A percentile compares a stretch with the other conserved stretches of the same genome.
phyloP scores from a whole-genome alignment of 2,329 filamentous ascomycete species.

The Harringtonia lauricola region DNA sequence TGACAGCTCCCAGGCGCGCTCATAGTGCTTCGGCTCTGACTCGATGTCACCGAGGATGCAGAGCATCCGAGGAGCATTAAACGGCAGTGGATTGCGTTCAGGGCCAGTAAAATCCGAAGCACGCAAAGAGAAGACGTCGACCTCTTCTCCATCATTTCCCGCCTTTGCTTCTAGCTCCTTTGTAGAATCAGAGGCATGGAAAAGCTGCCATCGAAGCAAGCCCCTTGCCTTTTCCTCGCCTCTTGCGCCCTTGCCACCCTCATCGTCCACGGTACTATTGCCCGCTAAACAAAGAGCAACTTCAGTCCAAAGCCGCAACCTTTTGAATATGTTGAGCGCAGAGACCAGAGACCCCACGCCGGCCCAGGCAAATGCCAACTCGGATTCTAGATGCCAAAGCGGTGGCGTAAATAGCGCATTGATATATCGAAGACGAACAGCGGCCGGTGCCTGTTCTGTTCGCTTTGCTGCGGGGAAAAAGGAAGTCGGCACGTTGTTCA shows the following conservation, averaged over 20 bases:
- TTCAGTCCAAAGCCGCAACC: slow-evolving; percentile 88
- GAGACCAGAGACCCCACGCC: slow-evolving; percentile 77
- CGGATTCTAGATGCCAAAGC: slow-evolving; percentile 87
- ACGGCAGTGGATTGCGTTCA: slow-evolving; percentile 58
- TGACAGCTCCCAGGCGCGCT: slow-evolving; percentile 81
- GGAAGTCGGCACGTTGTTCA: slow-evolving; percentile 46
- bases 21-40: slow-evolving; percentile 61
- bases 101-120: slow-evolving; percentile 45
- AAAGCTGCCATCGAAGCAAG: slow-evolving; percentile 70
- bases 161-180: slow-evolving; percentile 18
- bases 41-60: slow-evolving; percentile 92
- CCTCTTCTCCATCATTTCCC: slow-evolving; percentile 39
- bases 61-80: slow-evolving; percentile 77
- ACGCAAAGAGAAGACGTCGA: slow-evolving; percentile 46
- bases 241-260: slow-evolving; percentile 39
- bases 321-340: slow-evolving; percentile 90
- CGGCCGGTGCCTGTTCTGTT: slow-evolving; percentile 66
- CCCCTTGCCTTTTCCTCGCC: slow-evolving; percentile 71
- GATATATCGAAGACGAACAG: slow-evolving; percentile 70
- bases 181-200: slow-evolving; percentile 43
- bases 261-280: slow-evolving; percentile 45
- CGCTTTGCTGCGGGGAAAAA: slow-evolving; percentile 72
- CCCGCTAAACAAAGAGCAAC: slow-evolving; percentile 78
- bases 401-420: slow-evolving; percentile 76
- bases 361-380: slow-evolving; percentile 89